Base-by-base conservation (phyloP, 1,284 basidiomycete species). In the Neolentinus lepideus region DNA sequence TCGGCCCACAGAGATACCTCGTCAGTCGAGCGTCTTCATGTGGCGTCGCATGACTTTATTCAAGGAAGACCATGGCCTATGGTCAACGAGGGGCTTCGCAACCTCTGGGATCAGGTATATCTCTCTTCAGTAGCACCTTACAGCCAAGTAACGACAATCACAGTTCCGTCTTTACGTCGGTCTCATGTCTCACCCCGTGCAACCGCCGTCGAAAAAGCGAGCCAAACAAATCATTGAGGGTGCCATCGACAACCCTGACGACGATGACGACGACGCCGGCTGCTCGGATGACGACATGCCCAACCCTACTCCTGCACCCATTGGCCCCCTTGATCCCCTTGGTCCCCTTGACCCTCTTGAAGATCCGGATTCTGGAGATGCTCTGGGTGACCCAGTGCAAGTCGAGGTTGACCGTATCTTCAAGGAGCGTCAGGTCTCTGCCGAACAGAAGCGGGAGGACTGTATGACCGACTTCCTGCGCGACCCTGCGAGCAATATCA, bases 71-170 rank as follows among this genome's bases (percentile, higher is more conserved):
- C 72, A 0, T 85, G 85, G 79, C 79, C 83, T 1, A 62, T 69
- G 2, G 58, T 69, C 11, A 55, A 68, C 19, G 63, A 69, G 48
- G 73, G 75, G 2, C 62, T 86, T 21, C 68, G 64, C 53, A 69
- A 75, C 33, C 68, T 85, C 14, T 90, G 84, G 80, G 83, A 86
- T 62, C 76, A 82, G 61, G 87, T 87, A 63, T 10, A 21, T 14
- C 10, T 14, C 38, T 19, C 14, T 19, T 47, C 38, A 29, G 46
- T 14, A 1, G 33, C 35, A 26, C 45, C 50, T 38, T 48, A 1
- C 21, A 21, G 24, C 24, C 22, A 4, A 4, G 14, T 24, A 50
- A 50, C 47, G 16, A 50, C 24, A 3, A 26, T 26, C 47, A 11
- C 56, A 87, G 84, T 83, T 84, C 60, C 75, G 79, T 19, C 62